Conservation (phyloP, 345 rosid species). For the Luvunga scandens region DNA sequence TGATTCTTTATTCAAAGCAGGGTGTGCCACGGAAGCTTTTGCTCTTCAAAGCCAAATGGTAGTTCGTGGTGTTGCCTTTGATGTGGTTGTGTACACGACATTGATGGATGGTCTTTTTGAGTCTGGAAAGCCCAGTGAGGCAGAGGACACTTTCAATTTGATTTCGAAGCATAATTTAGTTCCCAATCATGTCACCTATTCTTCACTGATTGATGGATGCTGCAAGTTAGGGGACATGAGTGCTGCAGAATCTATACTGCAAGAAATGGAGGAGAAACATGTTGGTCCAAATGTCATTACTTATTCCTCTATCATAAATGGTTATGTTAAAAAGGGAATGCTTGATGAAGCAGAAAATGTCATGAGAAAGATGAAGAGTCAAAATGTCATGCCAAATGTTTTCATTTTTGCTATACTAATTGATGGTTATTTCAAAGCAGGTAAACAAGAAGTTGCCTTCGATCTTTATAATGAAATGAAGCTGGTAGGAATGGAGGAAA, state of each 20-base stretch:
- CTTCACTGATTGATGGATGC: constrained; percentile 67
- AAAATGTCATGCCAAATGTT: constrained; percentile 50
- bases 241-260: constrained; percentile 43
- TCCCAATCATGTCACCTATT: constrained; percentile 57
- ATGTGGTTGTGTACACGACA: constrained; percentile 69
- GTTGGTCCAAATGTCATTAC: constrained; percentile 55
- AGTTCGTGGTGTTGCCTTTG: constrained; percentile 67
- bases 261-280: constrained; percentile 57
- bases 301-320: constrained; percentile 66
- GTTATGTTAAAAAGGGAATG: constrained; percentile 74
- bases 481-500: constrained; percentile 53
- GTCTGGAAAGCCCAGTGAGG: constrained; percentile 58
- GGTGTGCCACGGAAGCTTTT: constrained; percentile 51
- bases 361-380: constrained; percentile 54
- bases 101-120: constrained; percentile 81
- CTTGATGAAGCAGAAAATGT: constrained; percentile 53
- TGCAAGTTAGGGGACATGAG: constrained; percentile 74
- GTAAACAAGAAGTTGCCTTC: constrained; percentile 49
- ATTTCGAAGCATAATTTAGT: constrained; percentile 46
- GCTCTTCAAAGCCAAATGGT: constrained; percentile 73
- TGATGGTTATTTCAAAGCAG: constrained; percentile 73
- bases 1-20: constrained; percentile 65
- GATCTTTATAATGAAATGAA: constrained; percentile 68
- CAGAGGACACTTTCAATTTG: constrained; percentile 43
- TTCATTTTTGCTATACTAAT: constrained; percentile 57